Base-by-base conservation (phyloP, 2,329 filamentous ascomycete genomes). In the Hypoxylon sp. region DNA sequence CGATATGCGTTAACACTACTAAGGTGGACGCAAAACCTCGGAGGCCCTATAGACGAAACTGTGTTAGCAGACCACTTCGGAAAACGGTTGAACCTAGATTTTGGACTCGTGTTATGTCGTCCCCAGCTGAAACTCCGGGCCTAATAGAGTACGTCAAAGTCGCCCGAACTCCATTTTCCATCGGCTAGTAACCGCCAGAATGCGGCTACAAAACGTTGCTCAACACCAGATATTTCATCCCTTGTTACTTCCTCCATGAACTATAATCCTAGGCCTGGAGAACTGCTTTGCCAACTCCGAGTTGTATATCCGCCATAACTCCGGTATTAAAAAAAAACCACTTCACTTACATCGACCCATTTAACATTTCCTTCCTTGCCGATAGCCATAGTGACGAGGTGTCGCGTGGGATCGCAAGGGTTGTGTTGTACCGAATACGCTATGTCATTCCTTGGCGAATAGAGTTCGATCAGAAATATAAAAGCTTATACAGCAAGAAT, bases 281-380 rank as follows among this genome's bases (percentile, higher is more conserved):
- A 24, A 24, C 46, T 29, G 24, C 8, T 53, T 17, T 32, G 15
- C 31, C 48, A 6, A 32, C 35, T 19, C 31, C 53, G 8, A 46
- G 3, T 44, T 24, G 35, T 21, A 39, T 48, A 44, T 13, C 27
- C 31, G 39, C 27, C 15, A 7, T 19, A 17, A 3, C 39, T 17
- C 15, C 21, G 11, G 27, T n/a, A 11, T 42, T n/a, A n/a, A n/a
- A 53, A 61, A 56, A 53, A 55, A 51, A 27, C 24, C 8, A 51
- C 37, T 48, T 63, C 50, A 83, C 85, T 77, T 80, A 88, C 86
- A 82, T 88, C 86, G 44, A 88, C 86, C 86, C 86, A 88, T 80
- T 88, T 88, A 21, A 88, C 86, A 68, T 86, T 86, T 68, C 81
- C 79, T 75, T 83, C 81, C 63, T 78, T 81, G 50, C 81, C 81